These are phyloP conservation scores for Backusella circina DNA, from an alignment of 192 early-diverging fungal species.

Conservation along the genomic window DNA sequence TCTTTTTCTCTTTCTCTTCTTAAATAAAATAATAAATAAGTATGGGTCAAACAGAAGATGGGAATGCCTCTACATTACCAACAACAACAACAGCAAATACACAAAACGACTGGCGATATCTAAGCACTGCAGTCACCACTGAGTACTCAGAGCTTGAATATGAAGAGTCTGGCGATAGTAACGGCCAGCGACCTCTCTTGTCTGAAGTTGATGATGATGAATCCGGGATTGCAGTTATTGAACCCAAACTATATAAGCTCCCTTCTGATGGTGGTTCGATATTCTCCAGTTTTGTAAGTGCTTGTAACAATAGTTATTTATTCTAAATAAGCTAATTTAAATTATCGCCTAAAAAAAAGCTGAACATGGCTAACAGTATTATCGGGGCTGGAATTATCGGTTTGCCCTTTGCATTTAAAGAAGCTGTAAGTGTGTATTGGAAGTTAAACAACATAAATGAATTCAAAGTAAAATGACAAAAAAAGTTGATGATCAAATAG, in stretches of 20 bases:
- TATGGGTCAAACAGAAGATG: not conserved
- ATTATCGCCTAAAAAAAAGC: constrained; percentile 3
- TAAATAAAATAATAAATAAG: not conserved
- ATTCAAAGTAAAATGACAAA: not conserved
- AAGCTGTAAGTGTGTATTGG: constrained; percentile 53
- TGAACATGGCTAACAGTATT: constrained; percentile 93
- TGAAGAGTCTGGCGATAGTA: constrained; percentile 23
- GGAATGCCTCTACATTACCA: not conserved
- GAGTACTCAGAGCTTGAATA: constrained; percentile 29
- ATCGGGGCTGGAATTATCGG: constrained; percentile 89
- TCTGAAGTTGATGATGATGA: constrained; percentile 12
- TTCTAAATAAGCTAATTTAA: not conserved
- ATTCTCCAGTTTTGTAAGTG: constrained; percentile 50
- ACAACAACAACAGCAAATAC: not conserved
- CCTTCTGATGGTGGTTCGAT: constrained; percentile 54
- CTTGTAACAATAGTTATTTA: not conserved
- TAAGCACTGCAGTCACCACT: not conserved
- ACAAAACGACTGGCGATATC: constrained; percentile 1
- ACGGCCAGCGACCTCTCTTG: not conserved
- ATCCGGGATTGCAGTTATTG: constrained; percentile 1
- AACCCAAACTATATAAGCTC: constrained; percentile 12
- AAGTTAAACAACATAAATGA: not conserved
- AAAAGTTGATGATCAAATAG: constrained; percentile 8
- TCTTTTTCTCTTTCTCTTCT: not conserved
- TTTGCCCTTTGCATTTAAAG: constrained; percentile 79